These are phyloP conservation scores for Berberis vulgaris DNA, from an alignment of 164 flowering plant genomes.

Conservation along the genomic window DNA sequence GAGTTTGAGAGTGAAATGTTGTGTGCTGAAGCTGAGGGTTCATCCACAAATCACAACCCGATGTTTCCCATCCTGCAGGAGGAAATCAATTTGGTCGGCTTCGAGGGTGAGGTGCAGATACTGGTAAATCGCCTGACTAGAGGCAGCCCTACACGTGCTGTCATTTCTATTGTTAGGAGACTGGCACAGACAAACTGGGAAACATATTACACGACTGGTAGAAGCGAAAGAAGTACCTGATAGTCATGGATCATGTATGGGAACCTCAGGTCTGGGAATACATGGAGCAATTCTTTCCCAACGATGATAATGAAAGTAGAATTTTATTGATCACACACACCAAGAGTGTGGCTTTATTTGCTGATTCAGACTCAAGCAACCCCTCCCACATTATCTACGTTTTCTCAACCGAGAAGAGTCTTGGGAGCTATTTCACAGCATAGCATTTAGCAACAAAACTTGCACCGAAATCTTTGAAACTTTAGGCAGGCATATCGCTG, in stretches of 20 bases:
- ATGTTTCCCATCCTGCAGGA: no score
- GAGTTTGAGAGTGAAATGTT: conserved; percentile 6
- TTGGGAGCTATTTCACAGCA: conserved; percentile 11
- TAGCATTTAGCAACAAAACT: not conserved
- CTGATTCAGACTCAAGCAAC: conserved; percentile 9
- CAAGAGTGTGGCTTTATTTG: conserved; percentile 11
- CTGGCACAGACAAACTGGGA: conserved; percentile 25
- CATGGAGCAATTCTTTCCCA: conserved; percentile 17
- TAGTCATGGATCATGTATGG: conserved; percentile 40
- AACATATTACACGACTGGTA: not conserved
- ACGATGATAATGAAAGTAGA: conserved; percentile 6
- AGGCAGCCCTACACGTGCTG: conserved; percentile 1
- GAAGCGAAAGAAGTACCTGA: conserved; percentile 11
- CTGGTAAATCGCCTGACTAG: conserved; percentile 6
- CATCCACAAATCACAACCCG: conserved; percentile 9
- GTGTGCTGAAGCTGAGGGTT: not conserved
- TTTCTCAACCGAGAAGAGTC: conserved; percentile 1
- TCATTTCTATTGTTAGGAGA: conserved; percentile 26
- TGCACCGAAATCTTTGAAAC: not conserved
- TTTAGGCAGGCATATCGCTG: conserved; percentile 8
- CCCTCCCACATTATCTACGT: not conserved
- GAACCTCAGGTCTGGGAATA: conserved; percentile 16
- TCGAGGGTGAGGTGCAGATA: no score
- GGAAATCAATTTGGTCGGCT: no score
- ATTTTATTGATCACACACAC: conserved; percentile 25